Evolutionary conservation across 1,139 yeast genomes (phyloP).

Genomic region (Pichia sp.): DNA sequence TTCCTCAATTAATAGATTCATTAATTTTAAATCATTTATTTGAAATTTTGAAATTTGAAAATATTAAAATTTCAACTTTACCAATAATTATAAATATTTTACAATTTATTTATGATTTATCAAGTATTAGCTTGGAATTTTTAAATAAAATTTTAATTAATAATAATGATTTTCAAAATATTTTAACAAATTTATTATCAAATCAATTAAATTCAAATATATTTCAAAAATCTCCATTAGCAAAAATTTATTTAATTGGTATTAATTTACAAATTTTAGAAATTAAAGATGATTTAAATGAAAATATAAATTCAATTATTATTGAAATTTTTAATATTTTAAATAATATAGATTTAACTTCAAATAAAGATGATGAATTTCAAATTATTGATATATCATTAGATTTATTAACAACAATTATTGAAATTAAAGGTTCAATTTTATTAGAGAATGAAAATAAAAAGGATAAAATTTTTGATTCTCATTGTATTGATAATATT

Average conservation of each 20-base stretch:
- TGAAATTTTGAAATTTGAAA: conserved; percentile 8
- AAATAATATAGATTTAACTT: conserved; percentile 18
- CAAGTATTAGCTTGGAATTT: conserved; percentile 58
- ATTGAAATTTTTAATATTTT: conserved; percentile 22
- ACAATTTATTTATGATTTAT: conserved; percentile 61
- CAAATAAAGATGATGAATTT: conserved; percentile 38
- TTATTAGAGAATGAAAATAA: conserved; percentile 11
- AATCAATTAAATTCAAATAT: neutral
- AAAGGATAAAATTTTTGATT: conserved; percentile 12
- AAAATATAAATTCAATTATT: conserved; percentile 9
- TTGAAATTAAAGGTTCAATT: conserved; percentile 46
- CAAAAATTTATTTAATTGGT: conserved; percentile 52
- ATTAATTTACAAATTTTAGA: conserved; percentile 56
- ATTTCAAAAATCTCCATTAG: conserved; percentile 27
- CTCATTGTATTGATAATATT: conserved; percentile 15
- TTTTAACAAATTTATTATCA: neutral
- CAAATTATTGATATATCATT: conserved; percentile 64
- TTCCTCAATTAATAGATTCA: conserved; percentile 34
- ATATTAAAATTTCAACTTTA: conserved; percentile 30
- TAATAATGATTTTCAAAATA: conserved; percentile 20
- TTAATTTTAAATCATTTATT: conserved; percentile 38
- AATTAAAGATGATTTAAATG: conserved; percentile 29
- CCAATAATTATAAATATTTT: conserved; percentile 38
- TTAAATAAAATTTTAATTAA: conserved; percentile 31
- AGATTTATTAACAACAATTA: conserved; percentile 68